phyloP scores from a whole-genome alignment of 2,329 filamentous ascomycete species.

The Sporothrix brunneoviolacea region DNA sequence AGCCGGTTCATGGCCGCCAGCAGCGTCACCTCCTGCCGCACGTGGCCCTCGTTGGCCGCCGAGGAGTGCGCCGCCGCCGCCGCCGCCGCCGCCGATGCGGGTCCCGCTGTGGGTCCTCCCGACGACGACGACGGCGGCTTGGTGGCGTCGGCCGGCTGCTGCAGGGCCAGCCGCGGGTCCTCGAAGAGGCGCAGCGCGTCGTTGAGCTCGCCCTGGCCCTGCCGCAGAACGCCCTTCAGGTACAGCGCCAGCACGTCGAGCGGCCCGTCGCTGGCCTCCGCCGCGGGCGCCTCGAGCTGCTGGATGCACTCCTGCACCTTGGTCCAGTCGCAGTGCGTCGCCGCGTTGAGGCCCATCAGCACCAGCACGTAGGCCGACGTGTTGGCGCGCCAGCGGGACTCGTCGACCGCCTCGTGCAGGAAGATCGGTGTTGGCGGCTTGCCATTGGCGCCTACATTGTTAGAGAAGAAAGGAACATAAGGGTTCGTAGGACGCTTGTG shows the following conservation, averaged over 20 bases:
- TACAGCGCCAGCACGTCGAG: conserved; percentile 58
- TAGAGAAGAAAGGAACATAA: background rate
- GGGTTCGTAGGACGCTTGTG: background rate
- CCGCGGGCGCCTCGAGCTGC: conserved; percentile 41
- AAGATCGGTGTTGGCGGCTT: conserved; percentile 35
- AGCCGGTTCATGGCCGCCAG: conserved; percentile 62
- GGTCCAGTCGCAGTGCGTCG: conserved; percentile 64
- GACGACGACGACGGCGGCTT: conserved; percentile 24
- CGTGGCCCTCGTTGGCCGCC: conserved; percentile 28
- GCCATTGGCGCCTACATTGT: conserved; percentile 17
- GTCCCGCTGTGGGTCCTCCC: background rate
- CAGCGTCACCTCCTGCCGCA: conserved; percentile 56
- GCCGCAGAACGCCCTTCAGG: conserved; percentile 66
- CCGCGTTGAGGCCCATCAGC: conserved; percentile 63
- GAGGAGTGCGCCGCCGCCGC: conserved; percentile 21
- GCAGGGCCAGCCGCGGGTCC: conserved; percentile 51
- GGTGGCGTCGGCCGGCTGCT: conserved; percentile 20
- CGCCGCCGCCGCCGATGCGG: background rate
- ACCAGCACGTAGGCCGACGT: conserved; percentile 64
- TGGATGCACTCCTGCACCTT: conserved; percentile 53
- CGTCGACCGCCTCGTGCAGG: conserved; percentile 50
- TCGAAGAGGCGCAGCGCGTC: conserved; percentile 62
- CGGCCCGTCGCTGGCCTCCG: conserved; percentile 35
- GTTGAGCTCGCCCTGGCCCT: conserved; percentile 68
- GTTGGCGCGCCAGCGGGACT: conserved; percentile 58